Base-by-base conservation (phyloP, 176 grass and related monocot species). In the Ananas comosus region DNA sequence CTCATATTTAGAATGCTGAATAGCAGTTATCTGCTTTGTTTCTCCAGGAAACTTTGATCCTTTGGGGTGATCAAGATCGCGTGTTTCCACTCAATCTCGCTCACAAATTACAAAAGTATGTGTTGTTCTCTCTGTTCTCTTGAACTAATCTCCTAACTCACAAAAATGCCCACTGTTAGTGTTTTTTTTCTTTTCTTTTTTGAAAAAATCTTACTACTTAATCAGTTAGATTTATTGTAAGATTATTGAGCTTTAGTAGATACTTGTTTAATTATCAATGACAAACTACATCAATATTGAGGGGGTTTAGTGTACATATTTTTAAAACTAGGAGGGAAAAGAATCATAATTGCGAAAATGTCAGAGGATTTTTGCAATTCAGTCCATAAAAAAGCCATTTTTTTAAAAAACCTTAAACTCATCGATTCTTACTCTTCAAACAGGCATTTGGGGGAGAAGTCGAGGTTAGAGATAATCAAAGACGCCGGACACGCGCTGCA, bases 31-130 rank as follows among this genome's bases (percentile, higher is more conserved):
- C 54, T 17, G 9, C 24, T 50, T 51, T 1, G 65, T 12, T 28
- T 82, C 53, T 19, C 51, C 68, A 97, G 89, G 72, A 87, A 72
- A 85, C 93, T 0, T 33, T 97, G 0, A 71, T 97, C 52, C 68
- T 97, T 29, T 97, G 93, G 93, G 93, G 89, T 24, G 83, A 97
- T 74, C 88, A 87, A 11, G 93, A 97, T 80, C 63, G 49, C 68
- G 82, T 97, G 65, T 97, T 97, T 51, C 89, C 86, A 9, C 13
- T 92, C 14, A 65, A 82, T 27, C 82, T 92, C 22, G 86, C 70
- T 50, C 69, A 88, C 74, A 81, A 86, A 13, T 67, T 97, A 51
- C 86, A 97, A 27, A 92, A 82, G 93, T 92, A 80, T 42, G 66
- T 18, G 22, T 17, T 51, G 5, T 42, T 42, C 33, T 42, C 33